These are phyloP conservation scores for Lepidium sativum DNA, from an alignment of 345 rosid genomes.

Conservation along the genomic window DNA sequence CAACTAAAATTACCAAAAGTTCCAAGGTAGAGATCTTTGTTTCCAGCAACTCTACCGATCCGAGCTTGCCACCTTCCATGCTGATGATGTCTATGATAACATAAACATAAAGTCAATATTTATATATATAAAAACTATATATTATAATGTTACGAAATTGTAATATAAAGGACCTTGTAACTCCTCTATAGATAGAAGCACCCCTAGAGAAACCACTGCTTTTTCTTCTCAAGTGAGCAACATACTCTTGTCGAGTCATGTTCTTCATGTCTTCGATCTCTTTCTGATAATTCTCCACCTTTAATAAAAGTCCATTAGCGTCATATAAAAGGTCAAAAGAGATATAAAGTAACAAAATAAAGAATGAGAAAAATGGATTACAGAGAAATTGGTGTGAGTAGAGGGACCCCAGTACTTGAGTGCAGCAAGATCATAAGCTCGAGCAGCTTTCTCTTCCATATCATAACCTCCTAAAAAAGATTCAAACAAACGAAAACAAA, in stretches of 20 bases:
- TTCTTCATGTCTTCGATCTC: slow-evolving; percentile 81
- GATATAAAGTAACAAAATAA: not conserved
- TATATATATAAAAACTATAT: not conserved
- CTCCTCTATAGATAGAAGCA: slow-evolving; percentile 98
- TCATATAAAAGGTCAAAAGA: not conserved
- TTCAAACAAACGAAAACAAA: not conserved
- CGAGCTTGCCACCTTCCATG: slow-evolving; percentile 99
- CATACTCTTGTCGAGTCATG: slow-evolving; percentile 87
- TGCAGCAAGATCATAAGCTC: slow-evolving; percentile 96
- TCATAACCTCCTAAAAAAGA: slow-evolving; percentile 82
- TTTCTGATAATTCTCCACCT: slow-evolving; percentile 72
- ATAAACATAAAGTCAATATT: slow-evolving; percentile 1
- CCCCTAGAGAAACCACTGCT: slow-evolving; percentile 99
- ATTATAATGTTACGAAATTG: not conserved
- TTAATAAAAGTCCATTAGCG: not conserved
- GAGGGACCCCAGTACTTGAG: slow-evolving; percentile 99
- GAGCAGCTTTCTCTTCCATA: slow-evolving; percentile 97
- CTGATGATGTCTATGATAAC: slow-evolving; percentile 63
- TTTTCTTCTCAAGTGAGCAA: slow-evolving; percentile 89
- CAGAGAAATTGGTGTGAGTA: slow-evolving; percentile 82
- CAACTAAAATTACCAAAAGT: slow-evolving; percentile 56
- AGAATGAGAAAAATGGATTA: slow-evolving; percentile 27
- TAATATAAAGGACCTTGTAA: slow-evolving; percentile 50
- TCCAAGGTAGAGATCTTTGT: slow-evolving; percentile 96
- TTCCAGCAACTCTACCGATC: slow-evolving; percentile 96